Percentiles rank a stretch among this genome's conserved stretches.
Conservation (phyloP, 2,329 filamentous ascomycete species). For the Clonostachys rosea region DNA sequence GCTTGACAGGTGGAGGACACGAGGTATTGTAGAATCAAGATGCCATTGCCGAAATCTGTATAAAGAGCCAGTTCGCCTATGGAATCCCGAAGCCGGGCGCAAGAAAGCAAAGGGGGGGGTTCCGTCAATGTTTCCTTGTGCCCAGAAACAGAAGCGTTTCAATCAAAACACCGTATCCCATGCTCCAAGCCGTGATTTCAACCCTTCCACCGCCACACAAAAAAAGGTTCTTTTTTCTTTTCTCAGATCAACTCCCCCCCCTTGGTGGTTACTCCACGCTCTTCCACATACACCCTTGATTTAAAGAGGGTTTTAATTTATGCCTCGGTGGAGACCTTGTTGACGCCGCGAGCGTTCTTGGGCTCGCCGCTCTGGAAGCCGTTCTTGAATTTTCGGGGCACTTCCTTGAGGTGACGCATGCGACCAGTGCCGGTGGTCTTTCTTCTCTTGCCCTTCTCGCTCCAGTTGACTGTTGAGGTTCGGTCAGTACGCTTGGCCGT, state of each 20-base stretch:
- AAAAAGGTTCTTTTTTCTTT: not conserved
- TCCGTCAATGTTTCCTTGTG: not conserved
- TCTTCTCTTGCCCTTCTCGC: conserved; percentile 99
- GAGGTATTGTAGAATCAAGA: not conserved
- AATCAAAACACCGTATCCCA: conserved; percentile 2
- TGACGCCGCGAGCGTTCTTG: conserved; percentile 62
- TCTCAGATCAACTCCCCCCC: not conserved
- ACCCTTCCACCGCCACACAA: not conserved
- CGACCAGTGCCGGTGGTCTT: conserved; percentile 98
- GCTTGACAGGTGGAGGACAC: not conserved
- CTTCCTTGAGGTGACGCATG: conserved; percentile 89
- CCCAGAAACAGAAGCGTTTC: not conserved
- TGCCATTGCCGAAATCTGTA: not conserved
- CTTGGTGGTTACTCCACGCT: too few species aligned
- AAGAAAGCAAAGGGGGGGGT: not conserved
- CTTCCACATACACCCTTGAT: too few species aligned
- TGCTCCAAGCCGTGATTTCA: conserved; percentile 2
- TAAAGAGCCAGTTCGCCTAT: not conserved
- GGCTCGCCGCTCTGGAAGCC: conserved; percentile 90
- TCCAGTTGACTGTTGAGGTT: conserved; percentile 81
- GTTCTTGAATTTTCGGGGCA: conserved; percentile 94
- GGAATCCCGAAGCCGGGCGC: not conserved
- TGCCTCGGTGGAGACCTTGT: conserved; percentile 4
- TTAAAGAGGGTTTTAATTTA: not conserved
- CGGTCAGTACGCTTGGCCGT: conserved; percentile 9